Evolutionary conservation across 1,139 yeast genomes (phyloP).

Genomic region (Saccharomycopsis crataegensis): DNA sequence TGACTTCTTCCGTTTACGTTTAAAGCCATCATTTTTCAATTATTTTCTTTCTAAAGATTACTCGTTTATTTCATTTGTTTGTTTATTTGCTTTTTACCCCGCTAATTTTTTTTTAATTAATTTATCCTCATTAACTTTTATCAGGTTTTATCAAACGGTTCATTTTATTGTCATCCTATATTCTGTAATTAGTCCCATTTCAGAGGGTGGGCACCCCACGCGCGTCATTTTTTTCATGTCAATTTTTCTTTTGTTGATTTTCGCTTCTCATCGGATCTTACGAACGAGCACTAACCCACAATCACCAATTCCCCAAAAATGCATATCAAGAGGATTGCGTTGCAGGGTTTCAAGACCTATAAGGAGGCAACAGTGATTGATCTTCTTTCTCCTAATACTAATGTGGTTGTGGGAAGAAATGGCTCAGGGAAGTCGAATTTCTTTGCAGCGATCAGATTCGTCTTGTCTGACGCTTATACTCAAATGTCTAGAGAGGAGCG

Average conservation of each 20-base stretch:
- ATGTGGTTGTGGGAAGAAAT: slow-evolving; percentile 89
- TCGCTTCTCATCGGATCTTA: background rate
- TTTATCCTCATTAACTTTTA: too few relatives aligned
- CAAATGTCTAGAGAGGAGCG: slow-evolving; percentile 86
- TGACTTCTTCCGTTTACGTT: background rate
- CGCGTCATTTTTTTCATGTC: background rate
- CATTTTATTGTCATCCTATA: too few relatives aligned
- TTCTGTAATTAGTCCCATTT: too few relatives aligned
- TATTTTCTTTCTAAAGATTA: background rate
- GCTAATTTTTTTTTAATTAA: too few relatives aligned
- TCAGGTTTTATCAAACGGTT: too few relatives aligned
- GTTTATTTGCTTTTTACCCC: background rate
- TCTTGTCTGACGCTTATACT: slow-evolving; percentile 82
- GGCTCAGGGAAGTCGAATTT: slow-evolving; percentile 97
- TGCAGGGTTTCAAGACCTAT: slow-evolving; percentile 94
- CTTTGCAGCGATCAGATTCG: slow-evolving; percentile 93
- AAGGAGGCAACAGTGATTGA: slow-evolving; percentile 78
- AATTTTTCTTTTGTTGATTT: background rate
- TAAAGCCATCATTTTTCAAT: background rate
- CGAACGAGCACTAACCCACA: background rate
- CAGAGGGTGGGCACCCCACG: too few relatives aligned
- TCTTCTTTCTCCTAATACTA: slow-evolving; percentile 69
- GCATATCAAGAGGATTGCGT: slow-evolving; percentile 36
- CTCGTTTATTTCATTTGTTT: background rate
- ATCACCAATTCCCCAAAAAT: slow-evolving; percentile 2